Evolutionary conservation across 805 yeast genomes (phyloP).

Genomic region (Starmerella etchellsii): DNA sequence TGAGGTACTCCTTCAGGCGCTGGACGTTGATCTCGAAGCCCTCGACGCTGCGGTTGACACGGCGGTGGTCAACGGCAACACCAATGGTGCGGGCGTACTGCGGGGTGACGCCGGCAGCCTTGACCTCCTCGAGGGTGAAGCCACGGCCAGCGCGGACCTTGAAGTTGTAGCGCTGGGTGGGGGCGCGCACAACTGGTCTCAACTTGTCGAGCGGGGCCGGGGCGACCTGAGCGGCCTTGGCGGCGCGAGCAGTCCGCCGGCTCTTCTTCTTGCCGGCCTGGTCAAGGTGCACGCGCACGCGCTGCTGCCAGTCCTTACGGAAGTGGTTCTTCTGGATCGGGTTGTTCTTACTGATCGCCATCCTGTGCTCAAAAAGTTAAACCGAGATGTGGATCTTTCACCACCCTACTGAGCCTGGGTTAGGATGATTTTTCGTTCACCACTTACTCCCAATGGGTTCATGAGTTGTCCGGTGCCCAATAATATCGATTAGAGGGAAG

Average conservation of each 20-base stretch:
- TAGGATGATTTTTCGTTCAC: conserved; percentile 1
- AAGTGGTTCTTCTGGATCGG: conserved; percentile 99
- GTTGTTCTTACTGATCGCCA: conserved; percentile 97
- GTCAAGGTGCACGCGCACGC: conserved; percentile 99
- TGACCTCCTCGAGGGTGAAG: conserved; percentile 93
- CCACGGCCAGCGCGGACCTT: conserved; percentile 99
- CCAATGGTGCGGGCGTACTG: conserved; percentile 98
- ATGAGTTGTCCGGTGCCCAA: no score
- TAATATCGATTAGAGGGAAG: no score
- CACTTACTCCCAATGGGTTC: neutral
- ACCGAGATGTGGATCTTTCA: conserved; percentile 8
- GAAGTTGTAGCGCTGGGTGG: conserved; percentile 98
- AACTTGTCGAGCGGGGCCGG: conserved; percentile 95
- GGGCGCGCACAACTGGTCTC: conserved; percentile 98
- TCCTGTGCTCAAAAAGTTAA: conserved; percentile 16
- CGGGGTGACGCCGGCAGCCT: conserved; percentile 82
- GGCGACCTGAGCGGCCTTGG: conserved; percentile 88
- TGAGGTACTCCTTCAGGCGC: conserved; percentile 91
- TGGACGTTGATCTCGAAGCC: conserved; percentile 87
- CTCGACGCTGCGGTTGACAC: conserved; percentile 96
- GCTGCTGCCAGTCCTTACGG: conserved; percentile 99
- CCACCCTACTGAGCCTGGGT: no score
- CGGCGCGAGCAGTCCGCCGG: conserved; percentile 88
- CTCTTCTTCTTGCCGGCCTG: conserved; percentile 99
- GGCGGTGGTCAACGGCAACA: conserved; percentile 98